Percentiles rank a stretch among this genome's conserved stretches.
phyloP scores from a whole-genome alignment of 441 rosid species.

The Lepidium campestre region DNA sequence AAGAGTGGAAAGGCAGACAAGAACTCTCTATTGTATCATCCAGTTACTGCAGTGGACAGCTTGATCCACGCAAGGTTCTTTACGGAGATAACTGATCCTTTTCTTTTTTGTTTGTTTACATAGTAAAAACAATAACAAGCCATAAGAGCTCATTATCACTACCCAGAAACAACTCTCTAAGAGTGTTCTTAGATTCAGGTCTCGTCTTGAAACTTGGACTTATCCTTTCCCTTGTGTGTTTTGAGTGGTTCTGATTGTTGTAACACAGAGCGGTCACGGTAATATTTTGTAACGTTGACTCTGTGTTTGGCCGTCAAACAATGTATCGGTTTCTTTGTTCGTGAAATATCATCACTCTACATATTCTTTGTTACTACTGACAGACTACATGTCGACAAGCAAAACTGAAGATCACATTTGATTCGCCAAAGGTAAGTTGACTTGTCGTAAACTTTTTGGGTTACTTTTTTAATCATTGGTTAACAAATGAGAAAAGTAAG shows the following conservation, averaged over 20 bases:
- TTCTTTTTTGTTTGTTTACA: not conserved
- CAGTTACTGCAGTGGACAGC: constrained; percentile 88
- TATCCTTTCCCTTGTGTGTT: not conserved
- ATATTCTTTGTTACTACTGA: not conserved
- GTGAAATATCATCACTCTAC: constrained; percentile 10
- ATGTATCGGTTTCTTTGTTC: not conserved
- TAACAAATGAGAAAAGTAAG: not conserved
- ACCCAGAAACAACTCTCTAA: not conserved
- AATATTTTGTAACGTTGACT: constrained; percentile 23
- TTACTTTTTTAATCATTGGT: not conserved
- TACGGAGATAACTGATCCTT: constrained; percentile 45
- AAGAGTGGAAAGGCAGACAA: constrained; percentile 87
- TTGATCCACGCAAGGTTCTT: constrained; percentile 82
- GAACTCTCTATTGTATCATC: constrained; percentile 84
- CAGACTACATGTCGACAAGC: not conserved
- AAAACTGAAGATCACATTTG: not conserved
- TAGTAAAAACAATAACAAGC: constrained; percentile 14
- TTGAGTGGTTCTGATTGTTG: not conserved
- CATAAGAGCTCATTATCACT: constrained; percentile 7
- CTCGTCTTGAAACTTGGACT: constrained; percentile 3
- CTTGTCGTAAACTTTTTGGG: not conserved
- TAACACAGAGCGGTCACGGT: not conserved
- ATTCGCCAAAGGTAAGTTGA: not conserved
- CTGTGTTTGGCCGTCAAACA: constrained; percentile 12
- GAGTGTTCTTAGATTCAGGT: not conserved